These are phyloP conservation scores for Tolypocladium guangdongense DNA, from an alignment of 2,329 filamentous ascomycete genomes.

Conservation along the genomic window DNA sequence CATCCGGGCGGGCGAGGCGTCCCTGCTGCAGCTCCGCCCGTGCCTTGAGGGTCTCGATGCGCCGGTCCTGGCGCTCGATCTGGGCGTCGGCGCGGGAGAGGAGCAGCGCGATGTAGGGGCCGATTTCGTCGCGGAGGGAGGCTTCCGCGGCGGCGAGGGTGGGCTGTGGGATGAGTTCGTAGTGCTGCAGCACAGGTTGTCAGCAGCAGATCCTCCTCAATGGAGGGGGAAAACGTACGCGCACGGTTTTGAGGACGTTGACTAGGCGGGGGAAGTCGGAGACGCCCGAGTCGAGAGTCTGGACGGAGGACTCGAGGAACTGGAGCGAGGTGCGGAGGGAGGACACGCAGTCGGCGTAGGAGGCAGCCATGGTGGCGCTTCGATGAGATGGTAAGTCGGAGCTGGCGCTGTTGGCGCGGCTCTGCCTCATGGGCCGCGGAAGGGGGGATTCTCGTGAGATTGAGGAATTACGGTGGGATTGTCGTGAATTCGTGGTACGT, in stretches of 20 bases:
- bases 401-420: background rate
- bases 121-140: slow-evolving; percentile 76
- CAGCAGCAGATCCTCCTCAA: background rate
- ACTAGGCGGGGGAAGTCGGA: slow-evolving; percentile 46
- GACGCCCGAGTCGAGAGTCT: slow-evolving; percentile 44
- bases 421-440: background rate
- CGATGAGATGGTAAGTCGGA: slow-evolving; percentile 9
- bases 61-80: slow-evolving; percentile 69
- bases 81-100: slow-evolving; percentile 75
- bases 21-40: slow-evolving; percentile 77
- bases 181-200: slow-evolving; percentile 48
- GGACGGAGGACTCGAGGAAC: slow-evolving; percentile 49
- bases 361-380: slow-evolving; percentile 16
- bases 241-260: slow-evolving; percentile 45
- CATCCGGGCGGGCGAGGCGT: slow-evolving; percentile 28
- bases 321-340: slow-evolving; percentile 49
- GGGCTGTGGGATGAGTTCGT: slow-evolving; percentile 81
- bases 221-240: slow-evolving; percentile 28
- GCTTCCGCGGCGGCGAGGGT: slow-evolving; percentile 74
- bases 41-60: slow-evolving; percentile 74
- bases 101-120: slow-evolving; percentile 71
- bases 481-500: background rate
- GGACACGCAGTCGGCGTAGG: slow-evolving; percentile 47
- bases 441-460: background rate
- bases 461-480: too few species aligned